These are phyloP conservation scores for Leccinum pachyderme DNA, from an alignment of 1,284 basidiomycete genomes.

Conservation along the genomic window DNA sequence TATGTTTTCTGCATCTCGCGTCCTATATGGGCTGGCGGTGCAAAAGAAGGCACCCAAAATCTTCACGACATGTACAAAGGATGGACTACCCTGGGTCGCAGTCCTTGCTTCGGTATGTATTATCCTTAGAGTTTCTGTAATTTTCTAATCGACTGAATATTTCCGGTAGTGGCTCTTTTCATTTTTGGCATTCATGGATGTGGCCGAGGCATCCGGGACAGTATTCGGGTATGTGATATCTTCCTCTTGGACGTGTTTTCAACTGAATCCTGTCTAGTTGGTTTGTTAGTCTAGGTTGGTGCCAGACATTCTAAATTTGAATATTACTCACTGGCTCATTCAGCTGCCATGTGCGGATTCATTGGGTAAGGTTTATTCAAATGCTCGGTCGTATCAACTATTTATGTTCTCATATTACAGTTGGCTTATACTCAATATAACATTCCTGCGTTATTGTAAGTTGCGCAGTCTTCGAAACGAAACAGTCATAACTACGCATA, in stretches of 20 bases:
- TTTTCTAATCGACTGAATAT: constrained; percentile 28
- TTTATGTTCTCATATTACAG: constrained; percentile 13
- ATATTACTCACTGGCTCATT: background rate
- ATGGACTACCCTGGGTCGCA: constrained; percentile 24
- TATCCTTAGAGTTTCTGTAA: background rate
- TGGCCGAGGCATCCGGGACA: constrained; percentile 16
- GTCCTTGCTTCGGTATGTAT: constrained; percentile 7
- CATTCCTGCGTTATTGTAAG: constrained; percentile 51
- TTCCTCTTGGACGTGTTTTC: background rate
- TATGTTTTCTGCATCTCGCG: constrained; percentile 79
- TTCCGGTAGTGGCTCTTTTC: constrained; percentile 38
- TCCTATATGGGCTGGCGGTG: constrained; percentile 79
- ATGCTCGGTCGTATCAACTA: background rate
- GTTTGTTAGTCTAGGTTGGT: constrained; percentile 45
- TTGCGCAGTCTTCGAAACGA: background rate
- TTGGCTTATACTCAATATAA: constrained; percentile 46
- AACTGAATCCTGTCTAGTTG: constrained; percentile 32
- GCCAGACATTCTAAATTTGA: background rate
- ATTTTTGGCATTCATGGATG: constrained; percentile 24
- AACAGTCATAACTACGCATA: constrained; percentile 18
- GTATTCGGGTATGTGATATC: constrained; percentile 25
- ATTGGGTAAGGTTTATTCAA: constrained; percentile 28
- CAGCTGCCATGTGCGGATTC: constrained; percentile 49
- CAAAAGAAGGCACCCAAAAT: constrained; percentile 70
- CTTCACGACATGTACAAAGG: constrained; percentile 59